phyloP scores from a whole-genome alignment of 768 basidiomycete species.

The Fomitopsis serialis region DNA sequence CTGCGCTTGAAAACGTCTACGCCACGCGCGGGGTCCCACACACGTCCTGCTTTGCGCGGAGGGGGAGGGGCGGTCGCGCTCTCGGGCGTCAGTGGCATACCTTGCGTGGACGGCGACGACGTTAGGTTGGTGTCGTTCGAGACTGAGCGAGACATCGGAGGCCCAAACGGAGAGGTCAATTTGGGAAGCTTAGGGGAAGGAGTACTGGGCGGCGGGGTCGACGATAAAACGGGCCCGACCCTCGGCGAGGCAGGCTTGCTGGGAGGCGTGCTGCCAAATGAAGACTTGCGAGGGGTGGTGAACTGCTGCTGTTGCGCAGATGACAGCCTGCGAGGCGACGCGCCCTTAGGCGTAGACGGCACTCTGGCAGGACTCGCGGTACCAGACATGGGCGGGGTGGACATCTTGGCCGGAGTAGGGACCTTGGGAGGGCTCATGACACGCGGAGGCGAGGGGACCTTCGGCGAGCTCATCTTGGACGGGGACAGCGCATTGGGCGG shows the following conservation, averaged over 20 bases:
- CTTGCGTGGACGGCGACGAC: constrained; percentile 51
- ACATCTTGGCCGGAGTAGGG: constrained; percentile 14
- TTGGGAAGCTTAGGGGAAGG: constrained; percentile 19
- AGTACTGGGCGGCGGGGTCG: constrained; percentile 12
- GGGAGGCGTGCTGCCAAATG: constrained; percentile 9
- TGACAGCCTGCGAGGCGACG: constrained; percentile 8
- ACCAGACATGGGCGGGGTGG: constrained; percentile 7
- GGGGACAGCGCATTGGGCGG: constrained; percentile 12
- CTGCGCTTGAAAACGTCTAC: constrained; percentile 84
- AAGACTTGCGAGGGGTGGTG: constrained; percentile 2
- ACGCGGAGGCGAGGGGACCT: constrained; percentile 8
- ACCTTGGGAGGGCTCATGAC: constrained; percentile 8
- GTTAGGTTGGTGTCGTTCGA: constrained; percentile 42
- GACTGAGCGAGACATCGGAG: constrained; percentile 26
- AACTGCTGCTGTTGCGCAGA: constrained; percentile 7
- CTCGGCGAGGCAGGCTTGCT: constrained; percentile 17
- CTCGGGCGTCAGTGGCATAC: constrained; percentile 37
- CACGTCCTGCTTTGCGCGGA: constrained; percentile 43
- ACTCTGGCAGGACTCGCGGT: constrained; percentile 14
- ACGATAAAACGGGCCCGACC: constrained; percentile 8
- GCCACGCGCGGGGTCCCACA: constrained; percentile 83
- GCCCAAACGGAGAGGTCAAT: constrained; percentile 17
- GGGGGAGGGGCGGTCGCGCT: constrained; percentile 24
- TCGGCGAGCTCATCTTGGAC: constrained; percentile 13
- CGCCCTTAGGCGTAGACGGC: constrained; percentile 6